Base-by-base conservation (phyloP, 2,329 filamentous ascomycete genomes). In the Daldinia sp. region DNA sequence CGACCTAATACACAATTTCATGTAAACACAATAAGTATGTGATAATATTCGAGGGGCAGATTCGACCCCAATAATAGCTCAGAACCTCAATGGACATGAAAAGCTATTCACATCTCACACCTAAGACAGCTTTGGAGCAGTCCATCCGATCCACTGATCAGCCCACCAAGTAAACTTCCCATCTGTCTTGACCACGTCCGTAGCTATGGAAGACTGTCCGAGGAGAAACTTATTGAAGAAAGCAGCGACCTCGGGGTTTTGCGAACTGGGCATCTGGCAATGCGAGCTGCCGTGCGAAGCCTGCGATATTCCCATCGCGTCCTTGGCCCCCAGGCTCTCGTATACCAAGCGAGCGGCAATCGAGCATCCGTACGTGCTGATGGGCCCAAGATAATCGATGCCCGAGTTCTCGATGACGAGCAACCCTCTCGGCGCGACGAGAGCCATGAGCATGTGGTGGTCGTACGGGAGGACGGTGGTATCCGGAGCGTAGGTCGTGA, bases 401-500 rank as follows among this genome's bases (percentile, higher is more conserved):
- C 77, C 74, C 42, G 82, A 81, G 68, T 86, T 86, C 74, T 86
- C 84, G 42, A 85, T 83, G 6, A 83, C 81, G 23, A 84, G 77
- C 15, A 86, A 76, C 10, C 80, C 81, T 30, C 84, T 79, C 23
- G 85, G 84, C 6, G 83, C 83, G 26, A 86, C 79, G 39, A 87
- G 75, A 33, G 78, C 84, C 53, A 83, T 82, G 12, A 86, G 79
- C 77, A 82, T 79, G 75, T 87, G 84, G 72, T 86, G 84, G 71
- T 86, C 84, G 62, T 82, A 79, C 6, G 85, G 82, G 5, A 86
- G 77, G 60, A 78, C 77, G 57, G 77, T 79, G 54, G 79, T 78
- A 59, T 71, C 81, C 79, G 89, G 86, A 85, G 81, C 79, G 66
- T 81, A 78, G 42, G 82, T 90, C 60, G 85, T 81, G 76, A 87